Base-by-base conservation (phyloP, 2,329 filamentous ascomycete genomes). In the Rhynchosporium secalis region DNA sequence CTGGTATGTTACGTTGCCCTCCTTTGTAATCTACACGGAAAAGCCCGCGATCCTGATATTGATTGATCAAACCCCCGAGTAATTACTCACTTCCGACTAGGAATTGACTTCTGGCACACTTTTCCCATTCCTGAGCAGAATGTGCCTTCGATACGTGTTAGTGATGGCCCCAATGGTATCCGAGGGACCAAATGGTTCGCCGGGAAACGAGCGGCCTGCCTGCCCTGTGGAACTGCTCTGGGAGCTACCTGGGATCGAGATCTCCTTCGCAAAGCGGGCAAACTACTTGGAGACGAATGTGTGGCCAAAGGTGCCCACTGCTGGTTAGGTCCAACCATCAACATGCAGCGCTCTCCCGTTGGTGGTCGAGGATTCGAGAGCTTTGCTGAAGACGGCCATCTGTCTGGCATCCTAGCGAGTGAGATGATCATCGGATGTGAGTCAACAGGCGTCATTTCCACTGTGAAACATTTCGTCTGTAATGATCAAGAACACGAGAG, bases 81-180 rank as follows among this genome's bases (percentile, higher is more conserved):
- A 48, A 28, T 49, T 26, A 36, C n/a, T 54, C 29, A 54, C 38
- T 58, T 31, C 13, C 6, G 55, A 26, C 29, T 61, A 82, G 85
- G 85, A 61, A 80, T 83, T 66, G 87, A 90, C 75, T 89, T 89
- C 70, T 90, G 87, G 87, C 85, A 89, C 70, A 88, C 87, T 40
- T 82, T 84, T 67, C 74, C 82, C 13, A 77, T 90, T 6, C 83
- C 84, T 9, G 73, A 83, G 28, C 80, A 86, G 69, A 82, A 83
- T 1, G 80, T 90, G 40, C 87, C 87, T 5, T 85, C 86, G 0
- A 78, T 90, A 38, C 84, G 87, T 54, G 79, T 87, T 52, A 83
- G 85, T 43, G 88, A 91, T 68, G 87, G 88, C 0, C 88, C 88
- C 43, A 90, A 89, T 72, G 88, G 88, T 56, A 83, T 88, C 40